phyloP scores from a whole-genome alignment of 139 green algal species.

The Closterium sp. region DNA sequence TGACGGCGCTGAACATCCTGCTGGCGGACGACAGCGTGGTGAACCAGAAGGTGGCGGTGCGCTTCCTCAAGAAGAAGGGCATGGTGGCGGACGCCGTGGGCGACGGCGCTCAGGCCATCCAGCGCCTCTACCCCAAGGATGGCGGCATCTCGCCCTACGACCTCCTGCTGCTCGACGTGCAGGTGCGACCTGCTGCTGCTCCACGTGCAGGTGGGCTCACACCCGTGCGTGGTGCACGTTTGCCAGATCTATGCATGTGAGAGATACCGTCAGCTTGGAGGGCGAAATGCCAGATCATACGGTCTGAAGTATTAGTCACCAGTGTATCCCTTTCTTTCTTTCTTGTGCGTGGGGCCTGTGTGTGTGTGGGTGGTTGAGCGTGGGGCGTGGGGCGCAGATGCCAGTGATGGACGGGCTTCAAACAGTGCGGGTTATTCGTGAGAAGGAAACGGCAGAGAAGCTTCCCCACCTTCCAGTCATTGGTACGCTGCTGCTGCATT shows the following conservation, averaged over 20 bases:
- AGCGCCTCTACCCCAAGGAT: background rate
- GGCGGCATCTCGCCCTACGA: conserved; percentile 13
- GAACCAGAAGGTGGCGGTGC: conserved; percentile 30
- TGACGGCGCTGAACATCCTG: conserved; percentile 15
- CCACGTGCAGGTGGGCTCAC: no score
- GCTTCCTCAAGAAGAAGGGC: conserved; percentile 21
- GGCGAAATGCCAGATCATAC: no score
- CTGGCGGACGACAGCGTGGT: conserved; percentile 47
- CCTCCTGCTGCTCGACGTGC: conserved; percentile 29
- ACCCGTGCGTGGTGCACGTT: no score
- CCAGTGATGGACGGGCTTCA: conserved; percentile 41
- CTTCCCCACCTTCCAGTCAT: conserved; percentile 32
- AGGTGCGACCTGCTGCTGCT: no score
- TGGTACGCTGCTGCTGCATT: conserved; percentile 9
- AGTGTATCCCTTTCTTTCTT: background rate
- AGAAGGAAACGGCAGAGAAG: background rate
- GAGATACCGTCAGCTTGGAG: no score
- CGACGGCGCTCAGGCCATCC: conserved; percentile 31
- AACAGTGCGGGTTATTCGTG: conserved; percentile 17
- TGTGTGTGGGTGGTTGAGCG: background rate
- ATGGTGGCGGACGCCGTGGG: conserved; percentile 15
- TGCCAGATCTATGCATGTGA: no score
- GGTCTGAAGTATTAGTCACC: background rate
- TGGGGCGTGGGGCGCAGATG: conserved; percentile 13
- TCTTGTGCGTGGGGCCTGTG: no score